Evolutionary conservation across 1,284 basidiomycete species (phyloP), one percentile per base, ranked within the genome.

Genomic region (Malassezia equina): DNA sequence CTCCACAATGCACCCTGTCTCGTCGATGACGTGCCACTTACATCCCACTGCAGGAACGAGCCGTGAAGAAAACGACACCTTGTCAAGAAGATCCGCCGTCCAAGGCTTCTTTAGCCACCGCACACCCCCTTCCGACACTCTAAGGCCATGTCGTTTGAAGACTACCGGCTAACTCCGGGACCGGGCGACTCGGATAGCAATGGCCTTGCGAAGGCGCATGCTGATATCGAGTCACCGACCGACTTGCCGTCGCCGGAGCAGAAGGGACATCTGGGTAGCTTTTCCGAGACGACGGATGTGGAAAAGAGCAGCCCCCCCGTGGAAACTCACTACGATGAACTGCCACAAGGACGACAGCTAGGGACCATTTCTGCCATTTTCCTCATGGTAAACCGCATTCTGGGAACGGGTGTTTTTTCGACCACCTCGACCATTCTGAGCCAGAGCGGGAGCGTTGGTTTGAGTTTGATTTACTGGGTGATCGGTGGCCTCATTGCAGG

Each of bases 361-460:
- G 71, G 71, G 27, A 51, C 82, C 3, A 69, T 79, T 31, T 85
- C 82, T 53, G 82, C 83, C 1, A 73, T 82, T 7, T 83, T 83
- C 60, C 78, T 87, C 23, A 83, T 86, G 33, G 84, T 85, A 73
- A 87, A 87, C 65, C 80, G 84, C 17, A 79, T 86, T 19, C 83
- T 86, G 32, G 85, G 85, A n/a, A 83, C 84, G 15, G 85, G 85
- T n/a, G 84, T 86, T 34, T 86, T 83, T 69, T 83, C 84, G 7
- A 84, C 84, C 0, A 83, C 85, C 0, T 82, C 83, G 45, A 79
- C 82, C 19, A 85, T 86, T 50, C 77, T 86, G 13, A 78, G 78
- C 31, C 78, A 81, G 0, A 81, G 82, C 0, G 84, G 84, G 33
- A 83, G 83, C 29, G 75, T 81, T 12, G 85, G 84, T 11, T 40